phyloP scores from a whole-genome alignment of 805 yeast species.

The Yarrowia hollandica region DNA sequence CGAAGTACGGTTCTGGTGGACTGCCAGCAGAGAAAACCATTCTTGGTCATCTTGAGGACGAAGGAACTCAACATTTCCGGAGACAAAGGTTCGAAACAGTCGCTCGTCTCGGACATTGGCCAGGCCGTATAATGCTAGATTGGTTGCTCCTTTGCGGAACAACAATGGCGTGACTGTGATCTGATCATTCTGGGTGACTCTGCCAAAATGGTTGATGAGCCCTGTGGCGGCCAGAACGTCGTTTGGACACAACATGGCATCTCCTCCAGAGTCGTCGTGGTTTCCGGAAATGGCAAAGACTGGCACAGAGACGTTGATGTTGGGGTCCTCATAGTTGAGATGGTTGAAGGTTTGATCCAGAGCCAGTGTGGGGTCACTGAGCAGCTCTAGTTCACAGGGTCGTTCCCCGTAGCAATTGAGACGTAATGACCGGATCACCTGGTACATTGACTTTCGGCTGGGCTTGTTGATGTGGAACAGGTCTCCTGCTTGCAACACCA shows the following conservation, averaged over 20 bases:
- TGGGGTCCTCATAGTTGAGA: conserved; percentile 88
- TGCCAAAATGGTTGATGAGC: conserved; percentile 84
- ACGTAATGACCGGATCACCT: conserved; percentile 72
- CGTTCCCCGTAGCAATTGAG: conserved; percentile 76
- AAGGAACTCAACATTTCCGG: conserved; percentile 74
- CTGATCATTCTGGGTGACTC: conserved; percentile 70
- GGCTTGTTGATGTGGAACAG: conserved; percentile 90
- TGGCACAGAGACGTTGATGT: conserved; percentile 84
- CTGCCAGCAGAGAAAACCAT: conserved; percentile 83
- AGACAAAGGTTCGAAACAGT: conserved; percentile 74
- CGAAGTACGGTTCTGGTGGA: conserved; percentile 88
- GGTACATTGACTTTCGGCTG: conserved; percentile 77
- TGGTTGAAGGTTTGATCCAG: conserved; percentile 53
- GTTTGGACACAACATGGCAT: conserved; percentile 70
- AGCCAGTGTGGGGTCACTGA: conserved; percentile 72
- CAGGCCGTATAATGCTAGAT: conserved; percentile 83
- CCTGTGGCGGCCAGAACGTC: conserved; percentile 83
- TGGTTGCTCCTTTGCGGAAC: conserved; percentile 78
- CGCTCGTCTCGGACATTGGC: conserved; percentile 90
- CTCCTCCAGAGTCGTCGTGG: conserved; percentile 96
- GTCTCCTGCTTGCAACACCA: conserved; percentile 91
- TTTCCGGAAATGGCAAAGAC: conserved; percentile 92
- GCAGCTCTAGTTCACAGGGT: conserved; percentile 79
- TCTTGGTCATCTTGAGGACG: conserved; percentile 58
- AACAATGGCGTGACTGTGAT: conserved; percentile 74